These are phyloP conservation scores for Leishmania major DNA, from an alignment of 208 protist genomes.

Conservation along the genomic window DNA sequence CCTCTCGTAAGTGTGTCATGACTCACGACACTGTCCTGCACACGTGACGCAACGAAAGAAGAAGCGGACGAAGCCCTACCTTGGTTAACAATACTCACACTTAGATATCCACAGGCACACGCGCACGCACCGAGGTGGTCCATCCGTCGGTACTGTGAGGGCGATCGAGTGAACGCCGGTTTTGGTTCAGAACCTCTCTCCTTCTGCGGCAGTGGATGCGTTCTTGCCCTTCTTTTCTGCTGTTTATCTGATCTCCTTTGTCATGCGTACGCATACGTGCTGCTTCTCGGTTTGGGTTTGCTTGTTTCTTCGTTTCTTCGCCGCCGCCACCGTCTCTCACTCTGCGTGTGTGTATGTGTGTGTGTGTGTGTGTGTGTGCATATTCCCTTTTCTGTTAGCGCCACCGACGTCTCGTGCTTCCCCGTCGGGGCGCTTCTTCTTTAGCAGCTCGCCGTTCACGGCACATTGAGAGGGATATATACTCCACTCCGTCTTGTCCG, in stretches of 20 bases:
- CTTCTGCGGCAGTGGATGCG: not conserved
- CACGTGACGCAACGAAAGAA: conserved; percentile 1
- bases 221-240: not conserved
- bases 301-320: too few relatives aligned
- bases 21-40: not conserved
- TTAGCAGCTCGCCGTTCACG: too few relatives aligned
- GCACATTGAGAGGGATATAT: too few relatives aligned
- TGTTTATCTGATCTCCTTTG: not conserved
- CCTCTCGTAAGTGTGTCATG: not conserved
- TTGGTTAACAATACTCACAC: not conserved
- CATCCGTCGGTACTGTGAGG: not conserved
- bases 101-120: not conserved
- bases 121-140: not conserved
- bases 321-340: too few relatives aligned
- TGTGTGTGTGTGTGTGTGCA: too few relatives aligned
- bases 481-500: too few relatives aligned
- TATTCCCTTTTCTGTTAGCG: too few relatives aligned
- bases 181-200: not conserved
- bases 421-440: too few relatives aligned
- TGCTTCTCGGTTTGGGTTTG: too few relatives aligned
- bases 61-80: conserved; percentile 1
- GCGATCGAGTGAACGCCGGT: not conserved
- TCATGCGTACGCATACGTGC: not conserved
- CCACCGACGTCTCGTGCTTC: too few relatives aligned
- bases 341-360: too few relatives aligned